Evolutionary conservation across 371 early-diverging fungal species (phyloP).

Genomic region (Mortierella sp.): DNA sequence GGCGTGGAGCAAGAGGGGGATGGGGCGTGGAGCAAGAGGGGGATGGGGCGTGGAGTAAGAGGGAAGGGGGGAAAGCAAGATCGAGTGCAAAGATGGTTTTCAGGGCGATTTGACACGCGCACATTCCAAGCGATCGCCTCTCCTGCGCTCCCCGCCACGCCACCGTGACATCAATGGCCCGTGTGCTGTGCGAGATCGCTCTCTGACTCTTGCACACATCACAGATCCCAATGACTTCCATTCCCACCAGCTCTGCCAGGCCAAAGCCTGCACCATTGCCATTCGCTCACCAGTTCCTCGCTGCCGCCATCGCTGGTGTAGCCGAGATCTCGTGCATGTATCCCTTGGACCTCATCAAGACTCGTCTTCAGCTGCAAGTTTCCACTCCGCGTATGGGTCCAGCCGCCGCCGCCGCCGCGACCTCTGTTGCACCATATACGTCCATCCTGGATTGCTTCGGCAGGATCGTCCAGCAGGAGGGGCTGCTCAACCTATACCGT

Average conservation of each 20-base stretch:
- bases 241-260: background rate
- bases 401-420: background rate
- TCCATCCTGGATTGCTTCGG: constrained; percentile 32
- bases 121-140: too few relatives aligned
- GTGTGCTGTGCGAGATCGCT: too few relatives aligned
- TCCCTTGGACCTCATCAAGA: constrained; percentile 94
- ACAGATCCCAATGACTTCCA: background rate
- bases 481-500: constrained; percentile 79
- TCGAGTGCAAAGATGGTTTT: too few relatives aligned
- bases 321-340: constrained; percentile 93
- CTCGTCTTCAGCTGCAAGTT: constrained; percentile 81
- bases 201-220: too few relatives aligned
- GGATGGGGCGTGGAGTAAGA: too few relatives aligned
- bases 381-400: background rate
- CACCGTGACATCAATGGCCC: too few relatives aligned
- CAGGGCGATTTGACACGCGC: too few relatives aligned
- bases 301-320: constrained; percentile 93
- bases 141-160: too few relatives aligned
- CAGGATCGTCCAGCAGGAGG: constrained; percentile 35
- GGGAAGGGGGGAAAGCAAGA: too few relatives aligned
- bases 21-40: too few relatives aligned
- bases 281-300: constrained; percentile 83
- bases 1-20: too few relatives aligned
- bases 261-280: constrained; percentile 69
- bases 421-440: constrained; percentile 12